phyloP scores from a whole-genome alignment of 306 rosid species.

The Dalbergia oliveri region DNA sequence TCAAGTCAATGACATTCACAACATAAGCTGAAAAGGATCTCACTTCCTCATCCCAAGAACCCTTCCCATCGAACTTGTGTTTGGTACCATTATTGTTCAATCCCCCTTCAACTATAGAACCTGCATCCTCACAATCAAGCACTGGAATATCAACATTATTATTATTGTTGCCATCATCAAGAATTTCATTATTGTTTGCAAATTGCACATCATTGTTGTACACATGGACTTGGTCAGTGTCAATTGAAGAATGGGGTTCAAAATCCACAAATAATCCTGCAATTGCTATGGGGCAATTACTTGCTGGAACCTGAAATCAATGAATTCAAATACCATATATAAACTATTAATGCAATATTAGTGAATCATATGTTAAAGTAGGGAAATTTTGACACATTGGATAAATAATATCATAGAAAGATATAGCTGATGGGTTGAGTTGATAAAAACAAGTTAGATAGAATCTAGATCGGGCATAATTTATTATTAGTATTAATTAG shows the following conservation, averaged over 20 bases:
- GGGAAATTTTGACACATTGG: neutral
- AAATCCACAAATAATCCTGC: conserved; percentile 46
- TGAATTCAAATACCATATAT: neutral
- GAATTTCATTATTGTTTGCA: too few species aligned
- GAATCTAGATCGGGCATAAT: neutral
- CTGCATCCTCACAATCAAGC: neutral
- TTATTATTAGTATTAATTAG: too few species aligned
- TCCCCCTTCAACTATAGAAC: too few species aligned
- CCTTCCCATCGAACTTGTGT: conserved; percentile 53
- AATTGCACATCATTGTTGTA: too few species aligned
- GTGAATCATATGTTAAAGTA: too few species aligned
- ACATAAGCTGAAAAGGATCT: conserved; percentile 57
- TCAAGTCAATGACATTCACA: conserved; percentile 6
- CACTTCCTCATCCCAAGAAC: conserved; percentile 54
- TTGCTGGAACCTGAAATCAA: conserved; percentile 24
- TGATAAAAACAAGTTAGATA: neutral
- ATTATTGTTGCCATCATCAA: too few species aligned
- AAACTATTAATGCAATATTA: too few species aligned
- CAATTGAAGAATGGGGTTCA: conserved; percentile 37
- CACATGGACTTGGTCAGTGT: conserved; percentile 25
- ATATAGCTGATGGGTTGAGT: neutral
- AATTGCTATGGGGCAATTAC: conserved; percentile 35
- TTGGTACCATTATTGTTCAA: conserved; percentile 26
- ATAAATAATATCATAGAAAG: neutral
- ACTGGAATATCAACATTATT: conserved; percentile 36